Conservation (phyloP, 2,329 filamentous ascomycete genomes). For the Botrytis squamosa region DNA sequence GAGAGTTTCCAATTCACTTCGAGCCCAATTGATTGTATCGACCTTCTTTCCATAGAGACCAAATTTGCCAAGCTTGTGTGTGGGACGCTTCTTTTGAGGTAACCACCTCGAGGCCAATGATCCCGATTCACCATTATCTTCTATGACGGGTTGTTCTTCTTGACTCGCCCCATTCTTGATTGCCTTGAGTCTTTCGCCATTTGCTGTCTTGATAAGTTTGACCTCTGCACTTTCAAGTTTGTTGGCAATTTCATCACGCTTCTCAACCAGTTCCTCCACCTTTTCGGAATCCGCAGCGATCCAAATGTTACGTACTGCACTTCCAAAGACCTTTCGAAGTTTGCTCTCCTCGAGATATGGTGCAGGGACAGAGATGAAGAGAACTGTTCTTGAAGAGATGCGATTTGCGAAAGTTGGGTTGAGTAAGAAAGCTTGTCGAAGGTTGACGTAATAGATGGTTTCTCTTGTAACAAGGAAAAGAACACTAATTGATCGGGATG, state of each 20-base stretch:
- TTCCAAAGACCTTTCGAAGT: conserved; percentile 77
- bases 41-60: conserved; percentile 80
- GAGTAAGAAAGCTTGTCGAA: conserved; percentile 88
- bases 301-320: conserved; percentile 81
- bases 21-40: conserved; percentile 90
- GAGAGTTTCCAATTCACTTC: conserved; percentile 72
- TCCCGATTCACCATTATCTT: conserved; percentile 65
- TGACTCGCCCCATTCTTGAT: conserved; percentile 58
- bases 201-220: conserved; percentile 76
- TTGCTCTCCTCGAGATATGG: conserved; percentile 75
- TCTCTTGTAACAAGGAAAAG: conserved; percentile 87
- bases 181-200: conserved; percentile 67
- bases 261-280: conserved; percentile 75
- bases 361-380: conserved; percentile 82
- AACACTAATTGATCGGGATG: conserved; percentile 45
- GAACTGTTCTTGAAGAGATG: conserved; percentile 84
- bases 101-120: conserved; percentile 74
- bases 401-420: conserved; percentile 81
- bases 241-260: conserved; percentile 76
- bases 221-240: conserved; percentile 85
- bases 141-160: conserved; percentile 45
- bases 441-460: conserved; percentile 85
- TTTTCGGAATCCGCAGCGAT: conserved; percentile 74
- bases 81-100: conserved; percentile 69
- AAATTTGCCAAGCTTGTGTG: conserved; percentile 69